Base-by-base conservation (phyloP, 2,329 filamentous ascomycete genomes). In the Alternaria solani region DNA sequence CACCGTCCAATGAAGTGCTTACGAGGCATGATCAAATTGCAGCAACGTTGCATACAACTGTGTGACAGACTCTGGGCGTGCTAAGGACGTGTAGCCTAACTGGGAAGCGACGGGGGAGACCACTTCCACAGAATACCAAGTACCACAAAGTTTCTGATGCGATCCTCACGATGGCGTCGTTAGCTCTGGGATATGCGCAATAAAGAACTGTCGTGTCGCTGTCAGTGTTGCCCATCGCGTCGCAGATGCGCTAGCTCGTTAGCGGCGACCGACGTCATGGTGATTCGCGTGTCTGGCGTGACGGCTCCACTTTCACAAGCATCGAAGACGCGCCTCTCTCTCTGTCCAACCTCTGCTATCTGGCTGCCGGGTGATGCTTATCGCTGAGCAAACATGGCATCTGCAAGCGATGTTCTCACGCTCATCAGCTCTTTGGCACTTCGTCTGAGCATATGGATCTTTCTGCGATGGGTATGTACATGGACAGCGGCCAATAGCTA, bases 381-480 rank as follows among this genome's bases (percentile, higher is more conserved):
- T 34, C 8, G 48, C 38, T 34, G 64, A 61, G 58, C 59, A 59
- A 62, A 59, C 46, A 79, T 79, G 77, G 72, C 72, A 48, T 76
- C 75, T 43, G 64, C 63, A 59, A 76, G 74, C 60, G 72, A 79
- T 55, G 62, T 73, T 46, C 67, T 78, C 49, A 75, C 77, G 26
- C 68, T 75, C 38, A 53, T 73, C 48, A 81, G 78, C 61, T 88
- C 88, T 30, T 68, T 86, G 38, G 81, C 77, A 11, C 73, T 88
- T 51, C 82, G 87, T 57, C 52, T 83, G 5, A 73, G 79, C 32
- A 80, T 84, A 16, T 88, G 85, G 71, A 75, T 88, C 58, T 90
- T 90, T 71, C 74, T 90, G 52, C 80, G 88, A 81, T 89, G 87
- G 86, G 87, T 88, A 79, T 69, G 83, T 57, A 18, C 30, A 25